A percentile compares a stretch with the other conserved stretches of the same genome.
phyloP scores from a whole-genome alignment of 257 asterid genomes.

The Mentha longifolia region DNA sequence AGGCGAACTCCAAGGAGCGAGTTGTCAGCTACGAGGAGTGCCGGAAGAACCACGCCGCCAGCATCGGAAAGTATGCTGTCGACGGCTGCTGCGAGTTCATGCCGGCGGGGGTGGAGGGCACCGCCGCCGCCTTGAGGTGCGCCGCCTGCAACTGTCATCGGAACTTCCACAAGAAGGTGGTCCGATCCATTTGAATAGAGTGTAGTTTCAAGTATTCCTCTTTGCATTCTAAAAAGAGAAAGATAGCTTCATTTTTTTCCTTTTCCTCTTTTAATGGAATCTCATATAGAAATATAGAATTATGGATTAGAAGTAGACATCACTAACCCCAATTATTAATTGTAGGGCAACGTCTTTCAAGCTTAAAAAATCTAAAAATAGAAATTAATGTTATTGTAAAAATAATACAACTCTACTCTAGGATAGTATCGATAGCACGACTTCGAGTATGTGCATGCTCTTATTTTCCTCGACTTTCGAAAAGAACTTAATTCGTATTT shows the following conservation, averaged over 20 bases:
- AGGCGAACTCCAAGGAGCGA: constrained; percentile 30
- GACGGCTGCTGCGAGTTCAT: constrained; percentile 82
- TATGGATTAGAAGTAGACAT: no score
- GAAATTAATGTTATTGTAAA: no score
- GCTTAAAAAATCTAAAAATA: no score
- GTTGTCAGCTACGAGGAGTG: constrained; percentile 63
- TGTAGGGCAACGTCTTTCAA: no score
- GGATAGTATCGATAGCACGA: no score
- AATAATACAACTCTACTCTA: no score
- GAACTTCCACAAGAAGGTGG: constrained; percentile 65
- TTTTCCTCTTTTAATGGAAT: constrained; percentile 17
- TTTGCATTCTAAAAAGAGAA: constrained; percentile 25
- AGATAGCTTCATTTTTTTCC: not conserved
- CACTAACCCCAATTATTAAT: constrained; percentile 39
- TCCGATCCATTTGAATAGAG: constrained; percentile 25
- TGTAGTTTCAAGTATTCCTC: constrained; percentile 23
- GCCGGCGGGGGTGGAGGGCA: constrained; percentile 70
- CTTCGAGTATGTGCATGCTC: no score
- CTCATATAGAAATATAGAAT: constrained; percentile 4
- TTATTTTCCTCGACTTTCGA: no score
- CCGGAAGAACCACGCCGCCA: constrained; percentile 78
- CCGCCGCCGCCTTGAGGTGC: constrained; percentile 51
- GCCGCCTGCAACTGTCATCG: constrained; percentile 80
- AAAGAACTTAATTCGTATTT: no score
- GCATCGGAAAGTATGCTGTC: constrained; percentile 66